Conservation (phyloP, 1,139 yeast species). For the Blastobotrys proliferans region DNA sequence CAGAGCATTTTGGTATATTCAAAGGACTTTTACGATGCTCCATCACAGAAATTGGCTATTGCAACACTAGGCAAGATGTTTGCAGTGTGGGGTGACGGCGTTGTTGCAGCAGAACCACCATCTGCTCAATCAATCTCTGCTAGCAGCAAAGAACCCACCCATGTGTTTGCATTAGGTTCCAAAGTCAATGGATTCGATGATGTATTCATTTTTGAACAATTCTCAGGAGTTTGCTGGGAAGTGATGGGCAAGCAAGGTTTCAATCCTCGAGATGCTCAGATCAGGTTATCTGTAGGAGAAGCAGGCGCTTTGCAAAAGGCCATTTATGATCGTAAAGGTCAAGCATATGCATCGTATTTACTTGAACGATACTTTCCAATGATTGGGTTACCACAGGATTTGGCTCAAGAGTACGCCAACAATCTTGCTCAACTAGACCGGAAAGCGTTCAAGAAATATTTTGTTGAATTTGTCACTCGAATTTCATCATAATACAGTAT, state of each 20-base stretch:
- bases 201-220: constrained; percentile 57
- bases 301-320: constrained; percentile 66
- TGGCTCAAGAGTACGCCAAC: constrained; percentile 27
- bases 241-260: constrained; percentile 70
- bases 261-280: constrained; percentile 73
- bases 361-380: constrained; percentile 28
- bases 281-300: constrained; percentile 69
- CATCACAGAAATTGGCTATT: constrained; percentile 65
- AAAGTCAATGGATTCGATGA: constrained; percentile 66
- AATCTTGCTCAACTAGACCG: constrained; percentile 23
- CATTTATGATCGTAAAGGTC: constrained; percentile 42
- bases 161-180: constrained; percentile 51
- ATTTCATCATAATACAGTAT: constrained; percentile 9
- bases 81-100: constrained; percentile 64
- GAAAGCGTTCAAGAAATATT: constrained; percentile 32
- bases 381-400: constrained; percentile 30
- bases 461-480: constrained; percentile 23
- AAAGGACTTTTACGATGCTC: constrained; percentile 48
- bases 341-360: constrained; percentile 28
- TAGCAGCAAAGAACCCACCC: no score
- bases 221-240: constrained; percentile 69
- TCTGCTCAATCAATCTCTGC: constrained; percentile 13
- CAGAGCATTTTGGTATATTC: constrained; percentile 65
- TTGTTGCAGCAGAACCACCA: constrained; percentile 47
- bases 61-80: constrained; percentile 66